Evolutionary conservation across 306 rosid species (phyloP).

Genomic region (Acacia melanoxylon): DNA sequence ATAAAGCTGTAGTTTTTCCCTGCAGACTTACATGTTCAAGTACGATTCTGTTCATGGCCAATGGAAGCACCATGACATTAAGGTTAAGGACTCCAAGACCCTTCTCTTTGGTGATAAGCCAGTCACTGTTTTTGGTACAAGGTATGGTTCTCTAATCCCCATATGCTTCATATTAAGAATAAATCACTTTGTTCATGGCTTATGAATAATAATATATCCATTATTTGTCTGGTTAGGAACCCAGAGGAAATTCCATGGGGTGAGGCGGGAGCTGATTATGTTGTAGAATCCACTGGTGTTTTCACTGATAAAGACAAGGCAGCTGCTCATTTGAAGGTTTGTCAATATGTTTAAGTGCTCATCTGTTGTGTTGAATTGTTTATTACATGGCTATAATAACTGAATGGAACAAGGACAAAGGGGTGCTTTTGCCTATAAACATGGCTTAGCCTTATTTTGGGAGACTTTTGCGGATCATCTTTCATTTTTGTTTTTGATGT

Average conservation of each 20-base stretch:
- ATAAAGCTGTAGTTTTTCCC: neutral
- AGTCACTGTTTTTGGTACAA: constrained; percentile 43
- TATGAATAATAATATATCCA: neutral
- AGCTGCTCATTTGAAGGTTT: constrained; percentile 77
- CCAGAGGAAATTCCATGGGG: constrained; percentile 67
- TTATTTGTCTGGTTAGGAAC: constrained; percentile 26
- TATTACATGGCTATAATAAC: neutral
- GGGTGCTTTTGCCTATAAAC: neutral
- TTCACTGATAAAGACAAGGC: constrained; percentile 88
- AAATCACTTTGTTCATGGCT: neutral
- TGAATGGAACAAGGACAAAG: neutral
- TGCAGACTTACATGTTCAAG: constrained; percentile 61
- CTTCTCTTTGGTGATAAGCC: constrained; percentile 45
- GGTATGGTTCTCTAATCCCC: constrained; percentile 29
- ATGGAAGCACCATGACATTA: constrained; percentile 43
- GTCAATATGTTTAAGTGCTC: neutral
- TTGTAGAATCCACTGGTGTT: constrained; percentile 80
- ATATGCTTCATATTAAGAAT: neutral
- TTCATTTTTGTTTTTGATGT: neutral
- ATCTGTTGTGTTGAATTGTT: neutral
- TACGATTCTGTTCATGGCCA: constrained; percentile 53
- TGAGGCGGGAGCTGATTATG: constrained; percentile 49
- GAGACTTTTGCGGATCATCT: neutral
- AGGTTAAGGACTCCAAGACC: constrained; percentile 46
- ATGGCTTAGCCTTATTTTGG: neutral